These are phyloP conservation scores for Phanerochaete sordida DNA, from an alignment of 768 basidiomycete genomes.

Conservation along the genomic window DNA sequence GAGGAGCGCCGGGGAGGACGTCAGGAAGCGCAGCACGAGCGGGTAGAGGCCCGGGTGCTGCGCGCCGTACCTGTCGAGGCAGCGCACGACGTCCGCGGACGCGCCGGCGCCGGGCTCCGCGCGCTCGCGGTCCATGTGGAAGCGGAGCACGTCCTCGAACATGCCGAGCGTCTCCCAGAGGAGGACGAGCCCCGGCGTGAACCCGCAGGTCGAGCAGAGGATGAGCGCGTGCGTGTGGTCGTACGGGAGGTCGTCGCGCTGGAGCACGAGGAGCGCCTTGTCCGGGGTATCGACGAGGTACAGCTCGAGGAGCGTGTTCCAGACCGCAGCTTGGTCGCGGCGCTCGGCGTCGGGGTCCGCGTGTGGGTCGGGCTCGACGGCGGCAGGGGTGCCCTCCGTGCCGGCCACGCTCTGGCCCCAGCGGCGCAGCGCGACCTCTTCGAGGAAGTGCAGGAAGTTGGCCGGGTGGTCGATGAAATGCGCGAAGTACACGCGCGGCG, in stretches of 20 bases:
- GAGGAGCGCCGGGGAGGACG: conserved; percentile 73
- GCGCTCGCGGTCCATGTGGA: conserved; percentile 80
- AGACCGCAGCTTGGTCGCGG: conserved; percentile 78
- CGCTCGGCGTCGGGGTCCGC: conserved; percentile 49
- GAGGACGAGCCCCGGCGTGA: conserved; percentile 80
- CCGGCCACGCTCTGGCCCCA: conserved; percentile 75
- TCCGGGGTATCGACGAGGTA: conserved; percentile 64
- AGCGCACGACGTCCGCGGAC: conserved; percentile 60
- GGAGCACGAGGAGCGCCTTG: conserved; percentile 74
- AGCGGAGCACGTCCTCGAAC: conserved; percentile 93
- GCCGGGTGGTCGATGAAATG: conserved; percentile 89
- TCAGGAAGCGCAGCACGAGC: conserved; percentile 86
- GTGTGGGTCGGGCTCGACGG: conserved; percentile 16
- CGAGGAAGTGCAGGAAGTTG: conserved; percentile 84
- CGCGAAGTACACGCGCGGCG: conserved; percentile 85
- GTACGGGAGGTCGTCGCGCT: conserved; percentile 61
- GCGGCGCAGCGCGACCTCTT: conserved; percentile 73
- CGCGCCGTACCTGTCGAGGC: conserved; percentile 73
- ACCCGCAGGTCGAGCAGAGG: conserved; percentile 80
- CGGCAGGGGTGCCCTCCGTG: conserved; percentile 6
- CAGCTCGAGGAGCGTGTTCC: conserved; percentile 94
- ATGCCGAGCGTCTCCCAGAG: conserved; percentile 94
- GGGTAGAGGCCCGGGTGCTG: conserved; percentile 75
- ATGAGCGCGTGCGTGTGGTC: conserved; percentile 94
- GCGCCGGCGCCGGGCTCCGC: conserved; percentile 38